phyloP scores from a whole-genome alignment of 2,329 filamentous ascomycete genomes.

The Tolypocladium amazonense region DNA sequence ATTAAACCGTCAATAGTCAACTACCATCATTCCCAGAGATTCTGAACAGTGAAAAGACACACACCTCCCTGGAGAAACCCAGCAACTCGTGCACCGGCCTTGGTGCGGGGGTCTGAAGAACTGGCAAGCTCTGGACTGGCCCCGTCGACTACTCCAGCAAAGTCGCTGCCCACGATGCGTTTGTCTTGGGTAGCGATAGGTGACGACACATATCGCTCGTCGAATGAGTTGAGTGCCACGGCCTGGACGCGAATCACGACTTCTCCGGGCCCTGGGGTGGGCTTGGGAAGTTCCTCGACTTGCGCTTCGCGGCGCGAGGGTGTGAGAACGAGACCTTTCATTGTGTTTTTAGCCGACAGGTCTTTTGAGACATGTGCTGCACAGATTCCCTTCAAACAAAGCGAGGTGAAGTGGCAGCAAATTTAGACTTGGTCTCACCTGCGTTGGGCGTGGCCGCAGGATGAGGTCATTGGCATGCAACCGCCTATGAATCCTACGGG shows the following conservation, averaged over 20 bases:
- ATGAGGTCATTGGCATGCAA: neutral
- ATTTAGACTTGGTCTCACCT: neutral
- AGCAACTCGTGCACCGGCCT: conserved; percentile 21
- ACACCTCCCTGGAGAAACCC: conserved; percentile 30
- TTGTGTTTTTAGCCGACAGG: neutral
- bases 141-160: conserved; percentile 22
- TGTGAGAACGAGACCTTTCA: conserved; percentile 14
- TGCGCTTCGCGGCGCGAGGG: neutral
- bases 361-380: neutral
- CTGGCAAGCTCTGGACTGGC: conserved; percentile 6
- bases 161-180: conserved; percentile 28
- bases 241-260: conserved; percentile 13
- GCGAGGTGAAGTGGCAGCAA: neutral
- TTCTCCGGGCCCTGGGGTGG: conserved; percentile 6
- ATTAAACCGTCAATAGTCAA: neutral
- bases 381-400: neutral
- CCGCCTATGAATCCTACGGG: neutral
- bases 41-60: neutral
- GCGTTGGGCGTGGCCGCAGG: neutral
- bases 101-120: conserved; percentile 5
- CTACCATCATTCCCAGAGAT: neutral
- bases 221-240: conserved; percentile 16
- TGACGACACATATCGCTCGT: conserved; percentile 20
- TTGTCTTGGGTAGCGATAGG: conserved; percentile 19
- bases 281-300: conserved; percentile 8